These are phyloP conservation scores for Asterella californica DNA, from an alignment of 225 moss, liverwort and hornwort species.

Conservation along the genomic window DNA sequence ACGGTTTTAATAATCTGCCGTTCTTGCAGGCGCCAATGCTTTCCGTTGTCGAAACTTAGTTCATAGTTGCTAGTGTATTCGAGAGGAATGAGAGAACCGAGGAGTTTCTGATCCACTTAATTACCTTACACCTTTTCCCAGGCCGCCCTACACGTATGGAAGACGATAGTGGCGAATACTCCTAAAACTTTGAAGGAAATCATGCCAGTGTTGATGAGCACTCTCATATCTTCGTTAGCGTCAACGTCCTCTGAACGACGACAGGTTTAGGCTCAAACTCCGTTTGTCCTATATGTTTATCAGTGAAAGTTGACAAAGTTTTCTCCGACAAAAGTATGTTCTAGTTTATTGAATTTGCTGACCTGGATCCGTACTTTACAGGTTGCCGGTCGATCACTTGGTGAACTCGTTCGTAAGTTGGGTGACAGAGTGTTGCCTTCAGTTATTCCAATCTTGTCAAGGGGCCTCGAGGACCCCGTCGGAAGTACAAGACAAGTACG, in stretches of 20 bases:
- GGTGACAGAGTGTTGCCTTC: conserved; percentile 95
- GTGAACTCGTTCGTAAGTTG: conserved; percentile 95
- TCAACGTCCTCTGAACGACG: conserved; percentile 89
- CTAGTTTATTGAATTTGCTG: background rate
- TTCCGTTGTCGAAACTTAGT: background rate
- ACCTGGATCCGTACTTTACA: conserved; percentile 12
- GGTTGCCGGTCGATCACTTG: conserved; percentile 95
- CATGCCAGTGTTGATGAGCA: conserved; percentile 98
- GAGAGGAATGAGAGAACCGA: background rate
- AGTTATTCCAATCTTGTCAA: conserved; percentile 86
- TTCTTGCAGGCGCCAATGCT: background rate
- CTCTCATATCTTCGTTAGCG: conserved; percentile 89
- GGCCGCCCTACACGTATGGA: conserved; percentile 99
- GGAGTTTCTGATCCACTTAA: background rate
- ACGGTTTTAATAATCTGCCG: background rate
- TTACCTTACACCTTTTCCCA: conserved; percentile 19
- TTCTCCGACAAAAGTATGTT: background rate
- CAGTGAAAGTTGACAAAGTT: background rate
- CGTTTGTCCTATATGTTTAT: background rate
- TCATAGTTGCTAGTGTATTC: background rate
- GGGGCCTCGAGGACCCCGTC: conserved; percentile 77
- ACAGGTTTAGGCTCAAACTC: conserved; percentile 47
- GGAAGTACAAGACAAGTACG: conserved; percentile 84
- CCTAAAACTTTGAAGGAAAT: conserved; percentile 99
- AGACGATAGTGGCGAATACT: conserved; percentile 97